These are phyloP conservation scores for Scorias spongiosa DNA, from an alignment of 2,329 filamentous ascomycete genomes.

Conservation along the genomic window DNA sequence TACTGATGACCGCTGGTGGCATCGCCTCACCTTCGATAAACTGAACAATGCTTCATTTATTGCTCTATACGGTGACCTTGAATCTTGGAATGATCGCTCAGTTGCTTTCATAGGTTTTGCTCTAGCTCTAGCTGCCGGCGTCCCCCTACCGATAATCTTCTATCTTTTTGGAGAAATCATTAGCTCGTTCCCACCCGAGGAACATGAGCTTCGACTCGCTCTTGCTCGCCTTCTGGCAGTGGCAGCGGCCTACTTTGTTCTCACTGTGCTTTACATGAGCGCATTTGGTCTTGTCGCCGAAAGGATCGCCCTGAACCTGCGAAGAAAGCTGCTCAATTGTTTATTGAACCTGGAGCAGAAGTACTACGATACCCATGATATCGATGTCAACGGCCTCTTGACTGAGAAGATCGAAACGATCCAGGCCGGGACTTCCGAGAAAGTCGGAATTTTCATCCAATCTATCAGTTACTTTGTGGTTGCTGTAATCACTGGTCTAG, in stretches of 20 bases:
- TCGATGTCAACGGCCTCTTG: slow-evolving; percentile 33
- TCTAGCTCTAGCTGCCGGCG: slow-evolving; percentile 24
- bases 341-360: slow-evolving; percentile 36
- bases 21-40: slow-evolving; percentile 10
- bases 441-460: slow-evolving; percentile 31
- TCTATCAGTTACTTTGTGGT: slow-evolving; percentile 32
- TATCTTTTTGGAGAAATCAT: slow-evolving; percentile 35
- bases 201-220: slow-evolving; percentile 26
- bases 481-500: slow-evolving; percentile 31
- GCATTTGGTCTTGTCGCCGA: slow-evolving; percentile 37
- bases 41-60: slow-evolving; percentile 35
- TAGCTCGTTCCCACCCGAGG: slow-evolving; percentile 33
- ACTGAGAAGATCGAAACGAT: slow-evolving; percentile 32
- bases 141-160: slow-evolving; percentile 27
- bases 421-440: slow-evolving; percentile 32
- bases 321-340: slow-evolving; percentile 31
- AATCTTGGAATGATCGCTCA: slow-evolving; percentile 23
- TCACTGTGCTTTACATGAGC: slow-evolving; percentile 35
- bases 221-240: slow-evolving; percentile 30
- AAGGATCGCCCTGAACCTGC: slow-evolving; percentile 31
- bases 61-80: slow-evolving; percentile 30
- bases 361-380: slow-evolving; percentile 36
- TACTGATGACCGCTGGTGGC: neutral
- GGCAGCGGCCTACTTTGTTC: slow-evolving; percentile 33
- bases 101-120: slow-evolving; percentile 22